Evolutionary conservation across 176 grass and related monocot genomes (phyloP), one percentile per base, ranked within the genome.

Genomic region (Ensete glaucum): DNA sequence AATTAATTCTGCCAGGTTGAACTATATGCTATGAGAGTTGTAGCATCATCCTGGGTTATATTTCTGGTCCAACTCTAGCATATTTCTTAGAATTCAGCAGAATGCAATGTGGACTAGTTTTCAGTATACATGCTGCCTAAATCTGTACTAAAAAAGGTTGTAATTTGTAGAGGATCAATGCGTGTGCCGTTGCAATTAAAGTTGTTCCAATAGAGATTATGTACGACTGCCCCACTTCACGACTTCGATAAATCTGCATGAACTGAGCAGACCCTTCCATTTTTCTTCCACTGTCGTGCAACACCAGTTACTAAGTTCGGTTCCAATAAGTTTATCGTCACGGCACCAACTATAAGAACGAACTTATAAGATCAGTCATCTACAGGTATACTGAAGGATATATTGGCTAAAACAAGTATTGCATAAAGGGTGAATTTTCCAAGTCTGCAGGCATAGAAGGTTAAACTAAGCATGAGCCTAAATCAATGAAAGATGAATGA

Each of bases 211-310:
- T 82, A 54, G 88, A 93, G 14, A 88, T 89, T 79, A 93, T 78
- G 78, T 98, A 98, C 76, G 90, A 98, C 71, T 98, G 95, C 13
- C 90, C 95, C 34, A 98, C 95, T 89, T 98, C 95, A 77, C 95
- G 90, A 56, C 90, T 98, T 64, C 95, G 80, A 57, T 93, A 93
- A 80, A 98, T 83, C 87, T 98, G 88, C 80, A 91, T 74, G 70
- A 93, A 93, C 22, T 89, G 56, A 27, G 83, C 70, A 71, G 82
- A 63, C 72, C 67, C 62, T 49, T 62, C 68, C 72, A 63, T 80
- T 68, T 75, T 80, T 74, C 50, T 54, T 73, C 73, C 52, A 72
- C 54, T 84, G 21, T 64, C 58, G 85, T 96, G 82, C 73, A 78
- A 90, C 29, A 66, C 4, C 67, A 48, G 70, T 73, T 17, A 66